Evolutionary conservation across 805 yeast species (phyloP).

Genomic region (Candida coleopterorum): DNA sequence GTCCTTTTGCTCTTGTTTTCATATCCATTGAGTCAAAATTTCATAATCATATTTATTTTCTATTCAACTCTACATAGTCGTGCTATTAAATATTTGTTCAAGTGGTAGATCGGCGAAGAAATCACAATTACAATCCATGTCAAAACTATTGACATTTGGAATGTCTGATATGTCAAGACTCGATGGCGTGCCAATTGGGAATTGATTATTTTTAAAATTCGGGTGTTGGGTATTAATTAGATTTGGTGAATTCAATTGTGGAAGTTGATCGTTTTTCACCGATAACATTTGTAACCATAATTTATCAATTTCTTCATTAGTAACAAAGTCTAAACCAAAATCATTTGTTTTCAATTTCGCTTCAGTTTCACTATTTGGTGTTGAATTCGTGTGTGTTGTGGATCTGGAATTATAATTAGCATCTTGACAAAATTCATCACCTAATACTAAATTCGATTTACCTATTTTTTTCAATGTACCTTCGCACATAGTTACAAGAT

Average conservation of each 20-base stretch:
- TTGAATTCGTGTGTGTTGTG: conserved; percentile 10
- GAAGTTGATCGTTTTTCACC: conserved; percentile 15
- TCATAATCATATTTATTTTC: too few species aligned
- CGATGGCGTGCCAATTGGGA: neutral
- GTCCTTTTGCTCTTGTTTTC: too few species aligned
- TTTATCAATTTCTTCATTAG: conserved; percentile 28
- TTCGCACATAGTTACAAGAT: conserved; percentile 24
- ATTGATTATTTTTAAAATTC: neutral
- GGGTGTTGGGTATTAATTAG: neutral
- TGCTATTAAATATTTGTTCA: conserved; percentile 10
- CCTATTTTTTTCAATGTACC: conserved; percentile 19
- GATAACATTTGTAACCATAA: conserved; percentile 33
- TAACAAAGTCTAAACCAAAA: conserved; percentile 16
- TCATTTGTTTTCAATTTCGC: conserved; percentile 7
- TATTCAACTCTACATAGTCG: conserved; percentile 2
- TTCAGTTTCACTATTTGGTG: conserved; percentile 11
- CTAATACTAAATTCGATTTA: conserved; percentile 11
- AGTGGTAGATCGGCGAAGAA: conserved; percentile 25
- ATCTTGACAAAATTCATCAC: conserved; percentile 12
- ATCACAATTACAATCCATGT: conserved; percentile 12
- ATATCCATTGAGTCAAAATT: too few species aligned
- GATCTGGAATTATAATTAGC: neutral
- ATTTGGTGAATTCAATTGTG: neutral
- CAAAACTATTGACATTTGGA: neutral
- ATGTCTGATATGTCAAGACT: conserved; percentile 2